These are phyloP conservation scores for Harringtonia aguacate DNA, from an alignment of 2,329 filamentous ascomycete genomes.

Conservation along the genomic window DNA sequence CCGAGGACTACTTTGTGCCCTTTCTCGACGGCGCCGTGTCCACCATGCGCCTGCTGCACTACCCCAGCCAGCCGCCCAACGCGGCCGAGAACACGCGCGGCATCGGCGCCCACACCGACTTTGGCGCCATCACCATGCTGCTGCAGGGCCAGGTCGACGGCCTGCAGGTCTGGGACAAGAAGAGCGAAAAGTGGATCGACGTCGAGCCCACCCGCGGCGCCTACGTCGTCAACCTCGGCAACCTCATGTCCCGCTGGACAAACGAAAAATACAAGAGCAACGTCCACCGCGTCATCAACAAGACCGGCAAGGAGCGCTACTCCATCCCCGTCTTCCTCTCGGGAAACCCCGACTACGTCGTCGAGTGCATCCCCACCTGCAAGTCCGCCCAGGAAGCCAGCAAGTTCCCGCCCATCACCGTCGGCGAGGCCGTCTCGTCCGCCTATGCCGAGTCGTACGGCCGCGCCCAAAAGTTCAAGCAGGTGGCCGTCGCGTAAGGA, in stretches of 20 bases:
- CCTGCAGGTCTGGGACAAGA: constrained; percentile 36
- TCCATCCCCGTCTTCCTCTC: constrained; percentile 10
- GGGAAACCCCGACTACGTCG: constrained; percentile 10
- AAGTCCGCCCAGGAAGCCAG: neutral
- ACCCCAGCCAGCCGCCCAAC: constrained; percentile 15
- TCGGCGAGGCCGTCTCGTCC: constrained; percentile 5
- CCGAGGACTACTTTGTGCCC: constrained; percentile 14
- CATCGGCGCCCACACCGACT: too few species aligned
- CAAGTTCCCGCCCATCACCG: constrained; percentile 9
- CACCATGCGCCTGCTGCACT: constrained; percentile 50
- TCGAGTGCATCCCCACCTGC: constrained; percentile 9
- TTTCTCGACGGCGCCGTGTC: constrained; percentile 41
- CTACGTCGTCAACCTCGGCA: constrained; percentile 37
- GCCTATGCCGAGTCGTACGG: constrained; percentile 10
- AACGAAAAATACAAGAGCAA: constrained; percentile 41
- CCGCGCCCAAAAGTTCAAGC: constrained; percentile 8
- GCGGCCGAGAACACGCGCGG: too few species aligned
- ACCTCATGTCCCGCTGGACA: constrained; percentile 38
- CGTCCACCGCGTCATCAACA: constrained; percentile 38
- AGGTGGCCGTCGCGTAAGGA: too few species aligned
- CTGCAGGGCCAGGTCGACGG: constrained; percentile 38
- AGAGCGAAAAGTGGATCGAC: constrained; percentile 27
- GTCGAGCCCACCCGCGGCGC: constrained; percentile 32
- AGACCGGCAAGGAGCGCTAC: constrained; percentile 8
- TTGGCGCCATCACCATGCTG: constrained; percentile 42